A percentile compares a stretch with the other conserved stretches of the same genome.
Evolutionary conservation across 2,329 filamentous ascomycete species (phyloP).

Genomic region (Paecilomyces fulvus): DNA sequence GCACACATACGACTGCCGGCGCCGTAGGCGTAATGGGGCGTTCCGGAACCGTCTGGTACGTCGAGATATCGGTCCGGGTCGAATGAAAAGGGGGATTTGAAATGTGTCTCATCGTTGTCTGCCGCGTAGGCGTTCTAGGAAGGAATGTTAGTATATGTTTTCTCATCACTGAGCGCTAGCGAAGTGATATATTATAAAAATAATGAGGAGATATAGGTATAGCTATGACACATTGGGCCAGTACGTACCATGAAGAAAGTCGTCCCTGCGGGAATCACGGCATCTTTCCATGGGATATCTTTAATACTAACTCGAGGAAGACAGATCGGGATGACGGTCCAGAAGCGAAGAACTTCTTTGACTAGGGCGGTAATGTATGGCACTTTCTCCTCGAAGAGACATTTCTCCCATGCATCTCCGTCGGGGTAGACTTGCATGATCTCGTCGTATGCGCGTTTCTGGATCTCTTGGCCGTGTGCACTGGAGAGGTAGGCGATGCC

Average conservation of each 20-base stretch:
- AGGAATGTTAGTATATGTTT: not conserved
- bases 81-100: constrained; percentile 55
- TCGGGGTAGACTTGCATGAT: constrained; percentile 65
- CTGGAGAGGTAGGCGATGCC: constrained; percentile 68
- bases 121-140: constrained; percentile 61
- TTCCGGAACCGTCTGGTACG: constrained; percentile 42
- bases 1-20: constrained; percentile 57
- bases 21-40: constrained; percentile 55
- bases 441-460: constrained; percentile 59
- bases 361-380: constrained; percentile 69
- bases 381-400: constrained; percentile 64
- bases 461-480: constrained; percentile 58
- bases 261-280: constrained; percentile 63
- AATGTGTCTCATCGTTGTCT: constrained; percentile 62
- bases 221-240: not conserved
- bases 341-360: constrained; percentile 71
- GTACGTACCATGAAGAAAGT: constrained; percentile 64
- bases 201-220: constrained; percentile 1
- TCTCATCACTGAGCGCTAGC: too few relatives aligned
- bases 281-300: constrained; percentile 60
- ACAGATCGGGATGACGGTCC: constrained; percentile 71
- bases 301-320: constrained; percentile 65
- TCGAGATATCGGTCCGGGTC: constrained; percentile 63
- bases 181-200: too few relatives aligned
- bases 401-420: constrained; percentile 67